A percentile compares a stretch with the other conserved stretches of the same genome.
Conservation (phyloP, 305 asterid genomes). For the Petunia hybrid region DNA sequence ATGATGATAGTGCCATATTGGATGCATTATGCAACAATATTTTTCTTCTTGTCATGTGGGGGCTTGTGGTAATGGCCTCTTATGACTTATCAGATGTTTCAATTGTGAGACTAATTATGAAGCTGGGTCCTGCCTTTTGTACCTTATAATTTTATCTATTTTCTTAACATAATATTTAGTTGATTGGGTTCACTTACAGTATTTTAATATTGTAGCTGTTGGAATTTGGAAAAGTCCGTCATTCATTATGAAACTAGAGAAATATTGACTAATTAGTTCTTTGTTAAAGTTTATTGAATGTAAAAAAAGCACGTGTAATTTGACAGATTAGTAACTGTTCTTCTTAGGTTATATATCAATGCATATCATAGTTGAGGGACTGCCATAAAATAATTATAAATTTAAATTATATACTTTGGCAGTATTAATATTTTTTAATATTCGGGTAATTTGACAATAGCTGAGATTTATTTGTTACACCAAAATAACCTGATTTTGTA, state of each 20-base stretch:
- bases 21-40: not conserved
- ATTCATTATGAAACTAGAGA: not conserved
- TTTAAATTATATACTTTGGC: no score
- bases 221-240: not conserved
- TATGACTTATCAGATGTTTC: not conserved
- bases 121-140: not conserved
- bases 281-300: not conserved
- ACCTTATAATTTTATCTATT: not conserved
- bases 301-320: no score
- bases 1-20: not conserved
- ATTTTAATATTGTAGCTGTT: not conserved
- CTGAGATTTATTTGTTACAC: no score
- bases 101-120: constrained; percentile 29
- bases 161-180: not conserved
- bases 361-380: no score
- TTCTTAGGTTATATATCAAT: no score
- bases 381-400: no score
- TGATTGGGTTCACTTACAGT: not conserved
- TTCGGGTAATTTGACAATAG: no score
- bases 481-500: no score
- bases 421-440: no score
- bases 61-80: not conserved
- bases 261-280: not conserved
- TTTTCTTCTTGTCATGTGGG: not conserved
- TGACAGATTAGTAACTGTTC: no score